Evolutionary conservation across 208 protist species (phyloP).

Genomic region (Borovskyia barvae): DNA sequence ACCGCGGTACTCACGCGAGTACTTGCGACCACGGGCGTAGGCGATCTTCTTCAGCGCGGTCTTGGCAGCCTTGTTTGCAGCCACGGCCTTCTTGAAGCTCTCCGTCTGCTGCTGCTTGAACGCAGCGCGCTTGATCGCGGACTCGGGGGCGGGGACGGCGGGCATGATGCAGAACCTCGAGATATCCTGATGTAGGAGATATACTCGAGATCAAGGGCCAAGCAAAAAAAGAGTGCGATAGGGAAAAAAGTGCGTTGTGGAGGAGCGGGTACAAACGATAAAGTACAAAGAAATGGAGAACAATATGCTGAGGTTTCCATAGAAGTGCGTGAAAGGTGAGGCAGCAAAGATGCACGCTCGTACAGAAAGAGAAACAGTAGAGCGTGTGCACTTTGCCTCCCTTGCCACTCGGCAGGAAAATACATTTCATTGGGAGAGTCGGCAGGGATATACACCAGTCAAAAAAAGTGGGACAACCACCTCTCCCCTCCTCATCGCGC

Average conservation of each 20-base stretch:
- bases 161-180: conserved; percentile 39
- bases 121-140: conserved; percentile 86
- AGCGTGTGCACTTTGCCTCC: no score
- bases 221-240: background rate
- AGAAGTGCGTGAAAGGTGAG: background rate
- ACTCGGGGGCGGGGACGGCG: conserved; percentile 85
- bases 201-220: background rate
- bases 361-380: background rate
- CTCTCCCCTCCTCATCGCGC: no score
- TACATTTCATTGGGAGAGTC: background rate
- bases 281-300: background rate
- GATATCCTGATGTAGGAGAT: conserved; percentile 4
- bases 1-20: conserved; percentile 96
- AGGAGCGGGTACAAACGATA: background rate
- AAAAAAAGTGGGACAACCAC: no score
- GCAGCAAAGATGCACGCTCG: background rate
- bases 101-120: conserved; percentile 91
- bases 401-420: background rate
- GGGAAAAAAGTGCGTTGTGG: background rate
- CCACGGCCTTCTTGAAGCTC: conserved; percentile 86
- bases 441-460: no score
- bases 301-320: no score
- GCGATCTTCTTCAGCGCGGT: conserved; percentile 69
- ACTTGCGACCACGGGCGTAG: conserved; percentile 81
- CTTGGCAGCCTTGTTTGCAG: conserved; percentile 67